Evolutionary conservation across 192 early-diverging fungal species (phyloP).

Genomic region (Cladochytrium replicatum): DNA sequence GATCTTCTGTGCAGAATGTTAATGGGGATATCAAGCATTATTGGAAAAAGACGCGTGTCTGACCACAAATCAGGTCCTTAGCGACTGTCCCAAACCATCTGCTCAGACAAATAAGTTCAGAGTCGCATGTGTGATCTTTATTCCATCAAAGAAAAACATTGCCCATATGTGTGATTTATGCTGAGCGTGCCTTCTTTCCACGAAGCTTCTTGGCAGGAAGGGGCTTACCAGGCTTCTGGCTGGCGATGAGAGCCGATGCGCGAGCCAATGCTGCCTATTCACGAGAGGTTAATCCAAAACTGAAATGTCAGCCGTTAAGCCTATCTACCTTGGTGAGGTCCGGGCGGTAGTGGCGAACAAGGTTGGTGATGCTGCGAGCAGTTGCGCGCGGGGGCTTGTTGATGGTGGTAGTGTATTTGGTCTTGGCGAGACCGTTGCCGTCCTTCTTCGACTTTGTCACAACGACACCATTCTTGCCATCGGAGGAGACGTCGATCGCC

Average conservation of each 20-base stretch:
- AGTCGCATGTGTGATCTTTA: too few relatives aligned
- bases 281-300: background rate
- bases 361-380: slow-evolving; percentile 54
- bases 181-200: slow-evolving; percentile 45
- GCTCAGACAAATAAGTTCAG: too few relatives aligned
- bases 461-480: slow-evolving; percentile 55
- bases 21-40: too few relatives aligned
- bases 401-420: slow-evolving; percentile 40
- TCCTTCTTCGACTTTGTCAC: slow-evolving; percentile 45
- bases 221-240: slow-evolving; percentile 52
- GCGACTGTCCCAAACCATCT: too few relatives aligned
- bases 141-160: too few relatives aligned
- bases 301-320: background rate
- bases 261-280: slow-evolving; percentile 63
- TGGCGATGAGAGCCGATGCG: slow-evolving; percentile 50
- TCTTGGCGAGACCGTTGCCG: slow-evolving; percentile 46
- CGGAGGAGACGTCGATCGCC: slow-evolving; percentile 48
- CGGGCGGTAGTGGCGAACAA: slow-evolving; percentile 55
- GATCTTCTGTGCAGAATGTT: too few relatives aligned
- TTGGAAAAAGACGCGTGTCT: too few relatives aligned
- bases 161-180: too few relatives aligned
- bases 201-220: slow-evolving; percentile 34
- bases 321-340: slow-evolving; percentile 54
- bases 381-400: slow-evolving; percentile 52
- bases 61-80: too few relatives aligned